Evolutionary conservation across 2,329 filamentous ascomycete genomes (phyloP), one percentile per base, ranked within the genome.

Genomic region (Trichoderma breve): DNA sequence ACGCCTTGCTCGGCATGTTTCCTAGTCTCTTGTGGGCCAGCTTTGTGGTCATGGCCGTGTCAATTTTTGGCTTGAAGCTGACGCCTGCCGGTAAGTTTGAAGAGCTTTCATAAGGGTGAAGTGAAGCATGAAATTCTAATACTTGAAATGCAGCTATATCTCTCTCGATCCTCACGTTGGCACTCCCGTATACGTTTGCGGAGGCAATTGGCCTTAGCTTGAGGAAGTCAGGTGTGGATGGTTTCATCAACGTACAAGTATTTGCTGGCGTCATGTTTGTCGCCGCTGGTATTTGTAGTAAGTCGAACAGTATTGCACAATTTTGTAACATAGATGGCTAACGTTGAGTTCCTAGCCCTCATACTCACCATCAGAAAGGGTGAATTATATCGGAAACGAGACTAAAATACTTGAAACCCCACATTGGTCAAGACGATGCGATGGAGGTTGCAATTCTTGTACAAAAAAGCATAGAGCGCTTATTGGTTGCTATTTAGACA

Each of bases 241-340:
- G 67, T 0, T 70, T 70, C 15, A 39, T 70, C 24, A 21, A 70
- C 6, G 57, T 70, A 11, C 67, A 70, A 28, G 34, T 62, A 3
- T 70, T 62, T 24, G 39, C 67, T 4, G 67, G 67, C 18, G n/a
- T 53, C n/a, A 70, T 62, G 67, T 70, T 70, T n/a, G 28, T 53
- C 14, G 67, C 18, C 5, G 57, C 67, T 2, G 30, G 28, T 12
- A 61, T 70, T 62, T 70, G 67, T 7, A 53, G 67, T 70, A 70
- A 62, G 57, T 62, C 2, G 15, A 28, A 18, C 4, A 15, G 8
- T 4, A 28, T 28, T 21, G 6, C 8, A 15, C 30, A 3, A 4
- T 8, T 7, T 21, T 18, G 14, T 21, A 2, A n/a, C 7, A 14
- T 9, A 18, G 5, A 3, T 11, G 11, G 6, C 67, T 70, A 70